Evolutionary conservation across 2,329 filamentous ascomycete species (phyloP), one percentile per base, ranked within the genome.

Genomic region (Corinectria fuckeliana): DNA sequence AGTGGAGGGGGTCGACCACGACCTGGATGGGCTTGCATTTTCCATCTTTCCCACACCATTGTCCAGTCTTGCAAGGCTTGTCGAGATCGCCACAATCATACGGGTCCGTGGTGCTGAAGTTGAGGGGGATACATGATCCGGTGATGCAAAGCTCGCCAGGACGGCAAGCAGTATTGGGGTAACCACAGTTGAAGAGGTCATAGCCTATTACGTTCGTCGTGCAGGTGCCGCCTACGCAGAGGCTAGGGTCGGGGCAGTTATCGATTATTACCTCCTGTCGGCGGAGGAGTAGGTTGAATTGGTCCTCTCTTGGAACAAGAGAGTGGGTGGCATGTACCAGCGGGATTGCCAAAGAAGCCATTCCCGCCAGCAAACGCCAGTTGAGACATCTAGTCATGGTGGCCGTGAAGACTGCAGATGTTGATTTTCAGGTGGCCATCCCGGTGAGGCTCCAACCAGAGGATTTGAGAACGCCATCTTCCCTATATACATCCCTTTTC

Each of bases 21-120:
- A 62, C 38, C 48, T 60, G 60, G 18, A 62, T 60, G 16, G 60
- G 60, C 20, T 53, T 53, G 20, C 58, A 61, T n/a, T 51, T 26
- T 48, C 58, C 58, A 21, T 54, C 44, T 39, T 54, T 25, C 28
- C 49, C 54, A n/a, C 58, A 61, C 58, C 58, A 61, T 47, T 61
- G 54, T 32, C 58, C 58, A 3, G 58, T 45, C 10, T 53, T 53
- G 30, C 58, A 61, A 9, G 58, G 58, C 26, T 48, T 42, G 21
- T 48, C 48, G 21, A 41, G 36, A 14, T 28, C 23, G 49, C 48
- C 50, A 20, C 58, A 61, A 16, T 53, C 32, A 34, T 56, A 20
- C 5, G 58, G 58, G 34, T 60, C 52, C n/a, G 58, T 56, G 48
- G 14, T 56, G 47, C 51, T 56, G 20, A 60, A 56, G 58, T 56